A percentile compares a stretch with the other conserved stretches of the same genome.
These are phyloP conservation scores for Candida railenensis DNA, from an alignment of 805 yeast species.

Conservation along the genomic window DNA sequence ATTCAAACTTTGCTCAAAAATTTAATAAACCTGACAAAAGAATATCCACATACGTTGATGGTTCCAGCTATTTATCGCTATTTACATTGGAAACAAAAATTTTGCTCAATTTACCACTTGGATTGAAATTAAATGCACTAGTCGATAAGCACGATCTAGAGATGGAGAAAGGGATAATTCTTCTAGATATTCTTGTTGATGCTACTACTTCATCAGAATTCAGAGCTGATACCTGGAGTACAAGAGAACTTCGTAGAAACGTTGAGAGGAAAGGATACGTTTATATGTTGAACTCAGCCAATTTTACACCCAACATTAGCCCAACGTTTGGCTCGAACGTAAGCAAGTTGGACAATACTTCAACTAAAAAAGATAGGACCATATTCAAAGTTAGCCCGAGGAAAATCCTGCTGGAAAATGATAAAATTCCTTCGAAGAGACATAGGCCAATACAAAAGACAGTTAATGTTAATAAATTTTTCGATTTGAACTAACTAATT, in stretches of 20 bases:
- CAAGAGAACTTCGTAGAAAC: conserved; percentile 11
- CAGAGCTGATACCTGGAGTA: conserved; percentile 13
- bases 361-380: conserved; percentile 2
- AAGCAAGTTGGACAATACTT: no score
- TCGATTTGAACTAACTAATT: conserved; percentile 8
- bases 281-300: conserved; percentile 7
- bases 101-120: conserved; percentile 22
- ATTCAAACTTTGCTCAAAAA: conserved; percentile 4
- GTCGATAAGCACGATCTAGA: conserved; percentile 1
- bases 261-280: conserved; percentile 2
- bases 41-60: conserved; percentile 11
- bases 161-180: conserved; percentile 2
- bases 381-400: background rate
- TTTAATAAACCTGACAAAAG: background rate
- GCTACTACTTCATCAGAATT: background rate
- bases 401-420: conserved; percentile 2
- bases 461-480: conserved; percentile 17
- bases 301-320: no score
- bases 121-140: conserved; percentile 19
- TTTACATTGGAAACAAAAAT: conserved; percentile 7
- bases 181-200: conserved; percentile 17
- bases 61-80: conserved; percentile 23
- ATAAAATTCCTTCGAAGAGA: conserved; percentile 3
- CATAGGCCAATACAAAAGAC: conserved; percentile 7
- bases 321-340: no score